Percentiles rank a stretch among this genome's conserved stretches.
phyloP scores from a whole-genome alignment of 148 eudicot genomes.

The Heliosperma pusillum region DNA sequence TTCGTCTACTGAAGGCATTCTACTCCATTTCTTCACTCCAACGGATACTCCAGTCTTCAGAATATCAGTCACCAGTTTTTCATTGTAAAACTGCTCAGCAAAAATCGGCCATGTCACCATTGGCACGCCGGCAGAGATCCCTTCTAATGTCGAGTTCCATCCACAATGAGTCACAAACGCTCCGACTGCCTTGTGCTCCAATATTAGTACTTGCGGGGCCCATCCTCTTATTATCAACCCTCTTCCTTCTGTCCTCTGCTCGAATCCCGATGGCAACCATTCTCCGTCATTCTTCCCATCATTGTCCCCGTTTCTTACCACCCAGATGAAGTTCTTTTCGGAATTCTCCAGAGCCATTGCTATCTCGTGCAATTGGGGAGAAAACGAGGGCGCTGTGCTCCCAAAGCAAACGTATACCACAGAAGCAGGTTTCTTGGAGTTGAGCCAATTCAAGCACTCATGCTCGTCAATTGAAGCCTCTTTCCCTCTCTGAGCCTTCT shows the following conservation, averaged over 20 bases:
- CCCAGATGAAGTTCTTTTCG: conserved; percentile 17
- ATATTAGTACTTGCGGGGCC: conserved; percentile 23
- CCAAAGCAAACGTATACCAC: conserved; percentile 19
- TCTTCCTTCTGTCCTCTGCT: conserved; percentile 12
- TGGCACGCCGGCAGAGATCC: conserved; percentile 20
- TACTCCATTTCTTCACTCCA: conserved; percentile 22
- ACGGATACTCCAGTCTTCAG: conserved; percentile 14
- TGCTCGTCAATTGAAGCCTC: neutral
- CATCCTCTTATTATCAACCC: conserved; percentile 20
- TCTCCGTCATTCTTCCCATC: neutral
- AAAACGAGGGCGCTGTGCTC: neutral
- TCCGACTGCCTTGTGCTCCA: conserved; percentile 22
- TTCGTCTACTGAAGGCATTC: neutral
- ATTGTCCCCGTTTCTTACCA: neutral
- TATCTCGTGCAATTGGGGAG: conserved; percentile 19
- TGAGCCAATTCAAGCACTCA: conserved; percentile 22
- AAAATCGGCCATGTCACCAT: conserved; percentile 24
- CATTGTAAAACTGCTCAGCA: conserved; percentile 23
- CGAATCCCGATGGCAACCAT: conserved; percentile 22
- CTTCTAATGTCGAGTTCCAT: conserved; percentile 24
- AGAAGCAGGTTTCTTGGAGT: conserved; percentile 17
- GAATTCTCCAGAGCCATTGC: conserved; percentile 15
- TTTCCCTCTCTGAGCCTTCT: conserved; percentile 18
- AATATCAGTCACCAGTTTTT: conserved; percentile 13
- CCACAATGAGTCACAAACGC: conserved; percentile 28